A percentile compares a stretch with the other conserved stretches of the same genome.
Conservation (phyloP, 176 grass and related monocot genomes). For the Panicum miliaceum region DNA sequence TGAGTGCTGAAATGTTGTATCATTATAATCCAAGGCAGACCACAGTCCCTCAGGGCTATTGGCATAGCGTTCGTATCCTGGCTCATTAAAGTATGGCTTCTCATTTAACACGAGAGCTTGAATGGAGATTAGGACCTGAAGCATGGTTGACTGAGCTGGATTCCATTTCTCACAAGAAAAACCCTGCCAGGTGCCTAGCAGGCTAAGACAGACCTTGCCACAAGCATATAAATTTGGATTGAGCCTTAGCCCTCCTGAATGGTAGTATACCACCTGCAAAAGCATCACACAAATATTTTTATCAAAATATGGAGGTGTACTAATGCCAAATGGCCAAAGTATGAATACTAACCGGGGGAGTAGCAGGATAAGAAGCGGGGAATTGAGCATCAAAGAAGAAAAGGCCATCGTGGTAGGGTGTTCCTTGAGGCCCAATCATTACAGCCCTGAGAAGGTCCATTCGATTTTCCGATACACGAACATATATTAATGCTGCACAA, state of each 20-base stretch:
- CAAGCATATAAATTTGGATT: constrained; percentile 90
- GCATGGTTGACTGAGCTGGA: constrained; percentile 79
- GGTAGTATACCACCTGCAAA: constrained; percentile 73
- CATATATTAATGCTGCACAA: constrained; percentile 71
- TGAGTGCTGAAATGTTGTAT: constrained; percentile 63
- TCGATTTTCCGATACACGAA: constrained; percentile 77
- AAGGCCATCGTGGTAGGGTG: constrained; percentile 95
- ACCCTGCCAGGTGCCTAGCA: constrained; percentile 82
- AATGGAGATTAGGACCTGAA: constrained; percentile 90
- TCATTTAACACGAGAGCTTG: constrained; percentile 93
- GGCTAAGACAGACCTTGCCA: constrained; percentile 93
- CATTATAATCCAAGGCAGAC: constrained; percentile 62
- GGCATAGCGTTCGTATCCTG: constrained; percentile 55
- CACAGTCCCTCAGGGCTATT: constrained; percentile 50
- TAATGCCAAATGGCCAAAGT: neutral
- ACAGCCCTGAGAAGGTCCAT: constrained; percentile 96
- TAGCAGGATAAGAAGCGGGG: constrained; percentile 62
- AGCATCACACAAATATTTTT: constrained; percentile 28
- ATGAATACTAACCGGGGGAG: constrained; percentile 67
- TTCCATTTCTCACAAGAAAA: constrained; percentile 82
- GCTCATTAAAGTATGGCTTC: constrained; percentile 94
- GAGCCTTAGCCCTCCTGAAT: constrained; percentile 74
- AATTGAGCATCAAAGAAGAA: constrained; percentile 96
- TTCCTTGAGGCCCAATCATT: constrained; percentile 79
- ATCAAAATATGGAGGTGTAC: constrained; percentile 26